These are phyloP conservation scores for Erodium trifolium DNA, from an alignment of 441 rosid species.

Conservation along the genomic window DNA sequence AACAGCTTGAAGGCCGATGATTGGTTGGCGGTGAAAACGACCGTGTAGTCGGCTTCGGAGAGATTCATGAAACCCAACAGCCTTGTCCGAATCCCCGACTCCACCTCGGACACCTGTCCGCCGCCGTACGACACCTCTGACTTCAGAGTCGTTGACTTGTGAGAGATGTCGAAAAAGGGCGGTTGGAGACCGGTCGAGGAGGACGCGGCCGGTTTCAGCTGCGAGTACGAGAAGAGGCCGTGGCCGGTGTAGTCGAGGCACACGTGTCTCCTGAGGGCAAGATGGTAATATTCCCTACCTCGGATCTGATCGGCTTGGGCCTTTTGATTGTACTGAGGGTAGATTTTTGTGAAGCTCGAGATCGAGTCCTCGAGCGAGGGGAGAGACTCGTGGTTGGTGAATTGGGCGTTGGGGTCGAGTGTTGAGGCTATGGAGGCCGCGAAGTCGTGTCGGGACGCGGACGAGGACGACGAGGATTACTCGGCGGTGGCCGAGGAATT, in stretches of 20 bases:
- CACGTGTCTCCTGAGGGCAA: slow-evolving; percentile 35
- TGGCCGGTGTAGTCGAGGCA: slow-evolving; percentile 87
- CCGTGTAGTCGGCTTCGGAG: slow-evolving; percentile 60
- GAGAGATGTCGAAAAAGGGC: slow-evolving; percentile 67
- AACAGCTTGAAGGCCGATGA: slow-evolving; percentile 77
- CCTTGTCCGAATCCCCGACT: slow-evolving; percentile 56
- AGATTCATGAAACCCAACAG: slow-evolving; percentile 65
- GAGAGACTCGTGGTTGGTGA: slow-evolving; percentile 65
- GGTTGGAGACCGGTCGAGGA: slow-evolving; percentile 29
- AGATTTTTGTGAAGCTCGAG: slow-evolving; percentile 49
- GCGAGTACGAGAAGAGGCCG: slow-evolving; percentile 54
- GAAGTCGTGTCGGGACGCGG: slow-evolving; percentile 36
- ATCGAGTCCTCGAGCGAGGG: slow-evolving; percentile 58
- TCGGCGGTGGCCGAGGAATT: slow-evolving; percentile 22
- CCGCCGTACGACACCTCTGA: slow-evolving; percentile 69
- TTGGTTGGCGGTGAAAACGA: slow-evolving; percentile 87
- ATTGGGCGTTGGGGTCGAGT: slow-evolving; percentile 57
- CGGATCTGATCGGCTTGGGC: slow-evolving; percentile 51
- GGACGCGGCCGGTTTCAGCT: slow-evolving; percentile 5
- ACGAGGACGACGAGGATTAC: slow-evolving; percentile 36
- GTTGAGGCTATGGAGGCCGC: slow-evolving; percentile 46
- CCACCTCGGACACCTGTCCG: slow-evolving; percentile 43
- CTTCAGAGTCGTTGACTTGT: slow-evolving; percentile 64
- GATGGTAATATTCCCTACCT: slow-evolving; percentile 48
- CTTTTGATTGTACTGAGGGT: slow-evolving; percentile 48